Evolutionary conservation across 345 rosid genomes (phyloP).

Genomic region (Brassica juncea): DNA sequence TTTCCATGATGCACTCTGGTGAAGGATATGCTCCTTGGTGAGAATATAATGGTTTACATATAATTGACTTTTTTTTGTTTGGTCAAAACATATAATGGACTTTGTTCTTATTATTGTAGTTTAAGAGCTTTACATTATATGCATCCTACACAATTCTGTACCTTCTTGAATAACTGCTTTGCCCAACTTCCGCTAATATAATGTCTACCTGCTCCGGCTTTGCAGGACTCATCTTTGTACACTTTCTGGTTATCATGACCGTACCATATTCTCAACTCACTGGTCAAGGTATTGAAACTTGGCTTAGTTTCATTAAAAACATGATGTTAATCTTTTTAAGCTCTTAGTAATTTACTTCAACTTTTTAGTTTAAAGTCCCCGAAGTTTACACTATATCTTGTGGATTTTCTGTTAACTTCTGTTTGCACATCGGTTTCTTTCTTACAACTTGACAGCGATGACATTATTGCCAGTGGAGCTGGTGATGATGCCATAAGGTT

Average conservation of each 20-base stretch:
- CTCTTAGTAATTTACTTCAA: not conserved
- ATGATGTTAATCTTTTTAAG: not conserved
- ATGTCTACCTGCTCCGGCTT: conserved; percentile 25
- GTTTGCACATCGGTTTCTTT: not conserved
- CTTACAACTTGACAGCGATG: conserved; percentile 55
- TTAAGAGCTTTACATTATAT: not conserved
- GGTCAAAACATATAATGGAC: not conserved
- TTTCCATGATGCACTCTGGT: conserved; percentile 56
- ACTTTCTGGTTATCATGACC: conserved; percentile 91
- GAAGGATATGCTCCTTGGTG: conserved; percentile 81
- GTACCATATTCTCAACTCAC: conserved; percentile 88
- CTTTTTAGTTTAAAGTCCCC: not conserved
- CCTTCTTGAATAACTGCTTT: not conserved
- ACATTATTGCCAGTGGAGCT: conserved; percentile 85
- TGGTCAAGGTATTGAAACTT: conserved; percentile 83
- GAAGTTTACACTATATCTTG: not conserved
- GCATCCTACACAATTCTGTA: not conserved
- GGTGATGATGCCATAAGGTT: conserved; percentile 84
- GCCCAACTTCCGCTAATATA: not conserved
- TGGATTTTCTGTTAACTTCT: conserved; percentile 11
- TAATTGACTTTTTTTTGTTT: no score
- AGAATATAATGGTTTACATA: conserved; percentile 40
- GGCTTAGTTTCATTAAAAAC: not conserved
- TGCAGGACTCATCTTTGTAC: conserved; percentile 82
- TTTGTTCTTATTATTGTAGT: conserved; percentile 19